phyloP scores from a whole-genome alignment of 1,284 basidiomycete genomes.

The Cryptococcus sp. region DNA sequence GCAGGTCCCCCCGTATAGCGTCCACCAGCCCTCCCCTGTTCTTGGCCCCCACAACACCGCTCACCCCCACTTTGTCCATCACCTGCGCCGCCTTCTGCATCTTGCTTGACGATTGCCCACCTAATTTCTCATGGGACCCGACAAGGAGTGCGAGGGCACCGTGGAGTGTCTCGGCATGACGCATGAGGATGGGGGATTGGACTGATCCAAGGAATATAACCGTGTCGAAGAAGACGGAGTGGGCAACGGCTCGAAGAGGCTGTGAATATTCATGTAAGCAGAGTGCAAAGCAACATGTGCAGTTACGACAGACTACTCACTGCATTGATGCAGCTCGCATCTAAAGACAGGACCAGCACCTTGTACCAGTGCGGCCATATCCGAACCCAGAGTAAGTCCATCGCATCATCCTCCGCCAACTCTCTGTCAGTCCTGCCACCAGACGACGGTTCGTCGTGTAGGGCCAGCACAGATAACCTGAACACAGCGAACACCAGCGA shows the following conservation, averaged over 20 bases:
- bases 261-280: constrained; percentile 6
- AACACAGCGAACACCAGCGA: constrained; percentile 30
- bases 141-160: constrained; percentile 22
- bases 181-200: constrained; percentile 21
- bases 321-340: constrained; percentile 28
- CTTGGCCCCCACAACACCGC: neutral
- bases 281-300: too few species aligned
- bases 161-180: constrained; percentile 19
- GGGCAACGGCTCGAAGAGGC: constrained; percentile 31
- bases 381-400: constrained; percentile 31
- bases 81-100: constrained; percentile 20
- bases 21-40: constrained; percentile 5
- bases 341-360: constrained; percentile 27
- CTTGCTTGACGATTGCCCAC: constrained; percentile 9
- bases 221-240: constrained; percentile 36
- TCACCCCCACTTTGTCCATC: constrained; percentile 6
- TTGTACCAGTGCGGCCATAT: constrained; percentile 44
- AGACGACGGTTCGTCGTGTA: constrained; percentile 3
- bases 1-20: constrained; percentile 22
- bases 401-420: constrained; percentile 13
- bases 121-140: constrained; percentile 8
- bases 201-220: constrained; percentile 30
- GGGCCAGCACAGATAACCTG: constrained; percentile 26
- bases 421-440: neutral
- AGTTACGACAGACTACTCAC: constrained; percentile 18